Percentiles rank a stretch among this genome's conserved stretches.
Evolutionary conservation across 257 asterid genomes (phyloP).

Genomic region (Plantago major): DNA sequence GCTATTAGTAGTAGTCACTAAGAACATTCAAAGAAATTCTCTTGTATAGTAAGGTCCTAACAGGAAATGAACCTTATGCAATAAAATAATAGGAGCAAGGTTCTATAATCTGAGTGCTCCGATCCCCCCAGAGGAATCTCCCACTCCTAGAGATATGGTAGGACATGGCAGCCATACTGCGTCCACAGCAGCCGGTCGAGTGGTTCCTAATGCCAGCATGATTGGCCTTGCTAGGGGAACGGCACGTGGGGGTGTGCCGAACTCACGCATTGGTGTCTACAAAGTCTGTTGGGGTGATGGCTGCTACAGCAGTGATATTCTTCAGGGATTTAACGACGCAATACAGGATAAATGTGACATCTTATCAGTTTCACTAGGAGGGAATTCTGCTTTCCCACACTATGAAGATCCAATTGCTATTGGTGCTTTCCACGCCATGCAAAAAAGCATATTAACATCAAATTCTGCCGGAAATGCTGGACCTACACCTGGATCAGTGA

Average conservation of each 20-base stretch:
- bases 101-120: slow-evolving; percentile 36
- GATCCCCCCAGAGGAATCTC: slow-evolving; percentile 19
- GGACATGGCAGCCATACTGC: slow-evolving; percentile 66
- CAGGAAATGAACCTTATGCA: slow-evolving; percentile 12
- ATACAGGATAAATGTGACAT: slow-evolving; percentile 37
- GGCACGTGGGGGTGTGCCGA: slow-evolving; percentile 56
- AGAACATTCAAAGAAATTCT: neutral
- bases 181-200: slow-evolving; percentile 45
- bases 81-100: slow-evolving; percentile 61
- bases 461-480: slow-evolving; percentile 43
- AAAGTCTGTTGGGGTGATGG: slow-evolving; percentile 53
- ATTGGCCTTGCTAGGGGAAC: slow-evolving; percentile 40
- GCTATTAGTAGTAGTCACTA: no score
- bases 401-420: slow-evolving; percentile 38
- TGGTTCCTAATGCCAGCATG: slow-evolving; percentile 36
- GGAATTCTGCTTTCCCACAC: slow-evolving; percentile 20
- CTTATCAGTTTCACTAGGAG: slow-evolving; percentile 36
- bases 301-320: slow-evolving; percentile 38
- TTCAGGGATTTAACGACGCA: slow-evolving; percentile 42
- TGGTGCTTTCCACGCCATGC: slow-evolving; percentile 44
- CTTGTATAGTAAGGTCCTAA: no score
- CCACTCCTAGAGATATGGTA: slow-evolving; percentile 49
- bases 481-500: slow-evolving; percentile 21
- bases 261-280: slow-evolving; percentile 50
- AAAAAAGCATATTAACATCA: slow-evolving; percentile 34